Base-by-base conservation (phyloP, 768 basidiomycete genomes). In the Sporobolomyces phaffii region DNA sequence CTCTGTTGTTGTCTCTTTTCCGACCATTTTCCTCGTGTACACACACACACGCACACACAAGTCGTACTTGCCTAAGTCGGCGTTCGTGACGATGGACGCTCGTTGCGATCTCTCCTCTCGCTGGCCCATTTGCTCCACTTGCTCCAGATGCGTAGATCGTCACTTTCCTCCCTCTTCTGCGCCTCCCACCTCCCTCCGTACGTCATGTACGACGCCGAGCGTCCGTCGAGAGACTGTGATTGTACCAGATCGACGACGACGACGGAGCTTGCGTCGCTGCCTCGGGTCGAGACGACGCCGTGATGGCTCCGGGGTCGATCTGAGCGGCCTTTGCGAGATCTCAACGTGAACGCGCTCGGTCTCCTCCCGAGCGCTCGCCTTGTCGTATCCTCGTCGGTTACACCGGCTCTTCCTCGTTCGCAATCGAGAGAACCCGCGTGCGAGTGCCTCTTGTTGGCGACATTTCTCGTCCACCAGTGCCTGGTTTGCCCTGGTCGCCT, bases 161-260 rank as follows among this genome's bases (percentile, higher is more conserved):
- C 5, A 56, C 33, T 22, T 28, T 15, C 13, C 26, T n/a, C n/a
- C n/a, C n/a, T n/a, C 15, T 2, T 56, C 54, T 20, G 43, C 54
- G 26, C 14, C 40, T 57, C 54, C 41, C 41, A 57, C 5, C 54
- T 43, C 40, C 44, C 54, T n/a, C 54, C 54, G 31, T 58, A 58
- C 13, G 41, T 44, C 56, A 28, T 9, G 31, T 58, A 58, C 29
- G 56, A 28, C 14, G 11, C 13, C 17, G 54, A 26, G 11, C 41
- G 14, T 10, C 26, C 2, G n/a, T 58, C 24, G 26, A 58, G 41
- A 11, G 56, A 58, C 17, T 28, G n/a, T 13, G 52, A 53, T 4
- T 31, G 3, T 5, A 34, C 22, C n/a, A 53, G 45, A 17, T 56
- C 14, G 54, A 43, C 38, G 40, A 40, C 26, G 8, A 38, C 54